Base-by-base conservation (phyloP, 148 eudicot genomes). In the Arbutus unedo region DNA sequence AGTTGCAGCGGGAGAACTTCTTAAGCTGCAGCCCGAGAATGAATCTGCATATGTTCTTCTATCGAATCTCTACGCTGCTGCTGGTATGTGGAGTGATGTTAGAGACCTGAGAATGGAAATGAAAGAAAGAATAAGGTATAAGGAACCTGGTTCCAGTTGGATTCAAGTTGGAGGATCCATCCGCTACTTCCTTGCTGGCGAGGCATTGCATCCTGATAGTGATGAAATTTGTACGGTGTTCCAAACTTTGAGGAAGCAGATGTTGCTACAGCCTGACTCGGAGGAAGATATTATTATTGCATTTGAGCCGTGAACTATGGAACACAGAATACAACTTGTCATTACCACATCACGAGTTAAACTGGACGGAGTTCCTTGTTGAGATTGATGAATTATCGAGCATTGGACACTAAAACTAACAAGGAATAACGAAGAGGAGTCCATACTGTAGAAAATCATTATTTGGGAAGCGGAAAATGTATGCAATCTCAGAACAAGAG, bases 131-230 rank as follows among this genome's bases (percentile, higher is more conserved):
- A 49, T 79, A 31, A 85, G 85, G 78, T 82, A 72, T 68, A 91
- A 89, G 79, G 93, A 89, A 67, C 88, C 91, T 49, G 93, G 92
- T 43, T 88, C 78, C 73, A 91, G 93, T 83, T 91, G 93, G 93
- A 87, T 79, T 76, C 88, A 91, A 84, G 76, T 88, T 77, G 90
- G 90, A 85, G 89, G 91, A 50, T 87, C 85, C 7, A 82, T 83
- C 54, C 67, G 53, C 64, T 79, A 83, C 78, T 91, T 91, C 81
- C 78, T 87, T 47, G 89, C 91, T 18, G 87, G 86, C 18, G 93
- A 91, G 70, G 85, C 49, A 56, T 87, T 83, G 60, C 86, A 87
- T 83, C 88, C 84, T n/a, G 89, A 83, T 74, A 82, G 60, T 72
- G 79, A 89, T 72, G 77, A 84, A 54, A 83, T 88, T 48, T 84